Conservation (phyloP, 331 rosid species). For the Telfairia occidentalis region DNA sequence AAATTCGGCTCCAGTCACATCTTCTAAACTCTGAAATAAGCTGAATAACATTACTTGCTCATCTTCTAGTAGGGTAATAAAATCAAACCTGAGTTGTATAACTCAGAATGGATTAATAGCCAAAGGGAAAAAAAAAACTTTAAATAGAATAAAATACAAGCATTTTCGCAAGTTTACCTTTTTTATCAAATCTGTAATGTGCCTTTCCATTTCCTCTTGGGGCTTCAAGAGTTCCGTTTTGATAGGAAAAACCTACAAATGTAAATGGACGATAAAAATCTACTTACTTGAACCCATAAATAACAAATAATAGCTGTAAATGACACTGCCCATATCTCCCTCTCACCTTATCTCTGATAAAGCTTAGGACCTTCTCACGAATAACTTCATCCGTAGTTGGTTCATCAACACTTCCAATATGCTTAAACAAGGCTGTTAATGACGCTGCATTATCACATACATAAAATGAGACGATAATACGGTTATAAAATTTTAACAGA, state of each 20-base stretch:
- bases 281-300: background rate
- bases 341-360: slow-evolving; percentile 80
- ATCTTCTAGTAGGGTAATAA: slow-evolving; percentile 15
- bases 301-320: background rate
- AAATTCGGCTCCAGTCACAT: slow-evolving; percentile 80
- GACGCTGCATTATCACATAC: slow-evolving; percentile 48
- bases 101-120: slow-evolving; percentile 3
- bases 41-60: slow-evolving; percentile 23
- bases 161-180: slow-evolving; percentile 30
- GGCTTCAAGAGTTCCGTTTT: slow-evolving; percentile 86
- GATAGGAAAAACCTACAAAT: slow-evolving; percentile 62
- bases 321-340: background rate
- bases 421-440: slow-evolving; percentile 87
- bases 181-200: slow-evolving; percentile 87
- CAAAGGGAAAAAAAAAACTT: background rate
- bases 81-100: background rate
- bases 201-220: slow-evolving; percentile 91
- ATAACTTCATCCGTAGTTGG: slow-evolving; percentile 56
- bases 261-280: slow-evolving; percentile 19
- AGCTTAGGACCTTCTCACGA: slow-evolving; percentile 75
- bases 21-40: slow-evolving; percentile 63
- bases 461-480: background rate
- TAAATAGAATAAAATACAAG: background rate
- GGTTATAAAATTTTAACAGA: background rate
- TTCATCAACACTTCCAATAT: slow-evolving; percentile 67